Conservation (phyloP, 139 green algal species). For the Yamagishiella unicocca region DNA sequence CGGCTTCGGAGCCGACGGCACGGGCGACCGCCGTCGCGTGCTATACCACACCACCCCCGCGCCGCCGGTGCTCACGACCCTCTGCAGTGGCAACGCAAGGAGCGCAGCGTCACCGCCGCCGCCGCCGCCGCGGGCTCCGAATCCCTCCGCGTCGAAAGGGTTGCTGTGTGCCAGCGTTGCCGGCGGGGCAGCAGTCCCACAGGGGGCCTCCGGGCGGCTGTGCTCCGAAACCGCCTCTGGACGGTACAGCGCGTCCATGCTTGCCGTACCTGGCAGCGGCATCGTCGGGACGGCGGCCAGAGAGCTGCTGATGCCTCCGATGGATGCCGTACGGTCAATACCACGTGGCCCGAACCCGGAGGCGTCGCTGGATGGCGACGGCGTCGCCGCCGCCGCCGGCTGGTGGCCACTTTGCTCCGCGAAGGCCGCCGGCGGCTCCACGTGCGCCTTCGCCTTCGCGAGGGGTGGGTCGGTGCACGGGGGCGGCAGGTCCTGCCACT, state of each 20-base stretch:
- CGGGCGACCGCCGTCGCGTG: background rate
- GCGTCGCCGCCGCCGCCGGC: background rate
- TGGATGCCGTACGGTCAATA: background rate
- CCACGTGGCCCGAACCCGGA: background rate
- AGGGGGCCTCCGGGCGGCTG: background rate
- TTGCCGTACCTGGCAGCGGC: too few relatives aligned
- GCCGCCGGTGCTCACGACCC: conserved; percentile 17
- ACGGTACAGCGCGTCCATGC: too few relatives aligned
- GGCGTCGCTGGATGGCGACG: background rate
- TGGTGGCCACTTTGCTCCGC: too few relatives aligned
- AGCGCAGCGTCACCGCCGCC: background rate
- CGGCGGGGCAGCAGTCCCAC: background rate
- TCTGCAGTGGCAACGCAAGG: background rate
- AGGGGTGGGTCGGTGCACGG: background rate
- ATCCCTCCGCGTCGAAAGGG: background rate
- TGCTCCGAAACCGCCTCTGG: background rate
- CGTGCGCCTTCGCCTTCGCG: background rate
- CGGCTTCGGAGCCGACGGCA: background rate
- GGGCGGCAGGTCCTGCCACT: background rate
- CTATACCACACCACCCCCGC: conserved; percentile 35
- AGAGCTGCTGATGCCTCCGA: background rate
- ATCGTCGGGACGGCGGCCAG: background rate
- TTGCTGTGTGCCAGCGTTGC: background rate
- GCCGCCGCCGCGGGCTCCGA: background rate
- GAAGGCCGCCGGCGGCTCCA: background rate